A percentile compares a stretch with the other conserved stretches of the same genome.
Conservation (phyloP, 225 moss, liverwort and hornwort genomes). For the Climacium dendroides region DNA sequence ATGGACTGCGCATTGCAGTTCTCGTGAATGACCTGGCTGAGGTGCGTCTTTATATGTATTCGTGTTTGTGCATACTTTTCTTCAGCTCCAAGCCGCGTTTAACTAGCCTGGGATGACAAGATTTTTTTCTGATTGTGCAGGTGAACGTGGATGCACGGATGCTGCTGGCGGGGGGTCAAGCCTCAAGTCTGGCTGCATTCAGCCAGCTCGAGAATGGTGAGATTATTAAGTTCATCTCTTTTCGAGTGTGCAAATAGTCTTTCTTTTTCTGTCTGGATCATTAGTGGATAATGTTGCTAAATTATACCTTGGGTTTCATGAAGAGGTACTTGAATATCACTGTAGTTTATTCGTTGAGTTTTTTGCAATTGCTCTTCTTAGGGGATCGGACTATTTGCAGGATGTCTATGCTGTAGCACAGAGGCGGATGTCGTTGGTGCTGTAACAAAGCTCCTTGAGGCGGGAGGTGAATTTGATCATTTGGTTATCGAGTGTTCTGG, state of each 20-base stretch:
- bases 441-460: slow-evolving; percentile 17
- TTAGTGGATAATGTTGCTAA: background rate
- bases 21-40: slow-evolving; percentile 49
- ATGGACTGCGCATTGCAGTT: slow-evolving; percentile 37
- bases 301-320: background rate
- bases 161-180: slow-evolving; percentile 9
- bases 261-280: background rate
- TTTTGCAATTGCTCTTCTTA: background rate
- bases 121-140: background rate
- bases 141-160: slow-evolving; percentile 43
- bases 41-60: background rate
- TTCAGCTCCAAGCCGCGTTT: background rate
- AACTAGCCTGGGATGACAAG: background rate
- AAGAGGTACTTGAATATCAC: background rate
- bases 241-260: background rate
- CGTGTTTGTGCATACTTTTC: background rate
- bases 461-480: slow-evolving; percentile 35
- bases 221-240: background rate
- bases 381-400: slow-evolving; percentile 1
- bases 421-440: slow-evolving; percentile 26
- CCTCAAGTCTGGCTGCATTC: slow-evolving; percentile 31
- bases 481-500: slow-evolving; percentile 52
- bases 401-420: slow-evolving; percentile 39
- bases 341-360: background rate
- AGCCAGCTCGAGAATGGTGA: slow-evolving; percentile 42